A percentile compares a stretch with the other conserved stretches of the same genome.
Evolutionary conservation across 176 grass and related monocot species (phyloP).

Genomic region (Raddia guianensis): DNA sequence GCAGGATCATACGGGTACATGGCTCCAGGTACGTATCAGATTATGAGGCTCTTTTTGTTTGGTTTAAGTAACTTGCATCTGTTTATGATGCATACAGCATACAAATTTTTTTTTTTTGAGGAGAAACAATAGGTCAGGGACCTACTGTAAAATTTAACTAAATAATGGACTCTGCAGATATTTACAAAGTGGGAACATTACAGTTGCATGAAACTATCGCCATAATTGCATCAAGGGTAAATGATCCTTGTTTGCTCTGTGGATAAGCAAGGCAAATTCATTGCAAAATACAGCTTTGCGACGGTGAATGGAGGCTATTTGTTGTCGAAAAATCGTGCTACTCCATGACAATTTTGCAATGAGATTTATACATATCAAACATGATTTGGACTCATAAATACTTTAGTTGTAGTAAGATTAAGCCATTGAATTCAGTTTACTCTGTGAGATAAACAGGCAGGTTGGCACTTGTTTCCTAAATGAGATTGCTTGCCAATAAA

Average conservation of each 20-base stretch:
- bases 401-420: not conserved
- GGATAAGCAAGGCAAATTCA: too few relatives aligned
- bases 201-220: too few relatives aligned
- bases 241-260: too few relatives aligned
- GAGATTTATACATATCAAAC: not conserved
- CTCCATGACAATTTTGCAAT: not conserved
- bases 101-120: too few relatives aligned
- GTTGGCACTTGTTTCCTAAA: not conserved
- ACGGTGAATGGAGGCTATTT: too few relatives aligned
- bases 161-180: too few relatives aligned
- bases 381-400: not conserved
- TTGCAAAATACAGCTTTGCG: too few relatives aligned
- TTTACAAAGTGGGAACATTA: too few relatives aligned
- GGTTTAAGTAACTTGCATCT: slow-evolving; percentile 6
- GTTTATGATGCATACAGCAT: not conserved
- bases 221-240: too few relatives aligned
- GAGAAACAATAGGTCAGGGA: too few relatives aligned
- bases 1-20: slow-evolving; percentile 92
- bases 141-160: too few relatives aligned
- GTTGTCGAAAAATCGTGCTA: too few relatives aligned
- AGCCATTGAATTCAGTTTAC: not conserved
- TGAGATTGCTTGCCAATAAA: not conserved
- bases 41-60: not conserved
- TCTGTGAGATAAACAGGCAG: not conserved
- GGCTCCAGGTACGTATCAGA: slow-evolving; percentile 72